Evolutionary conservation across 179 eudicot genomes (phyloP).

Genomic region (Nepenthes alata): DNA sequence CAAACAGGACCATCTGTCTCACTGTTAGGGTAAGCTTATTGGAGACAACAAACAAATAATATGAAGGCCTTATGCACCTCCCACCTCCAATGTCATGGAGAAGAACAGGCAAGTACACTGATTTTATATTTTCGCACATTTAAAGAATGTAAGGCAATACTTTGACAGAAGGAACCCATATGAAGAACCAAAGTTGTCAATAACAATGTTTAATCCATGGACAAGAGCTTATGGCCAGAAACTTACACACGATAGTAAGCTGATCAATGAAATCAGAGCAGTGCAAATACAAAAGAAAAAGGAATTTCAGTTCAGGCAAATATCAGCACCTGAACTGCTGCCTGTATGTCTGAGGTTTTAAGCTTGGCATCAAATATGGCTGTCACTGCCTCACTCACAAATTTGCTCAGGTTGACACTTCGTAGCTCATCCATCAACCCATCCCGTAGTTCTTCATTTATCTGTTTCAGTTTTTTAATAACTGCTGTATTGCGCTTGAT

Average conservation of each 20-base stretch:
- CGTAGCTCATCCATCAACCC: conserved; percentile 88
- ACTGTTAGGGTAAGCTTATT: too few relatives aligned
- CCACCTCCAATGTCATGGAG: too few relatives aligned
- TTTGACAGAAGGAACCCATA: too few relatives aligned
- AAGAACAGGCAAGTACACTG: too few relatives aligned
- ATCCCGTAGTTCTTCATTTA: conserved; percentile 91
- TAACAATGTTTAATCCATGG: too few relatives aligned
- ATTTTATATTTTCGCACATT: too few relatives aligned
- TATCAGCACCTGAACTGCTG: conserved; percentile 83
- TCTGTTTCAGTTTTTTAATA: conserved; percentile 91
- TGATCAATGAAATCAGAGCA: neutral
- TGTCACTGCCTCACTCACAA: conserved; percentile 95
- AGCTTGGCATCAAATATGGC: conserved; percentile 95
- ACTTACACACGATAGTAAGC: neutral
- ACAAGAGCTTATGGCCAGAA: too few relatives aligned
- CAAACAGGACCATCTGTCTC: too few relatives aligned
- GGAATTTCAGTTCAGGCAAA: neutral
- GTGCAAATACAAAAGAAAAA: neutral
- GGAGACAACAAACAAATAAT: too few relatives aligned
- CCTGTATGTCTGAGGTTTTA: conserved; percentile 79
- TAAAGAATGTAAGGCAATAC: too few relatives aligned
- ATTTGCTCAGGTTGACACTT: conserved; percentile 87
- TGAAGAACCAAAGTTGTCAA: too few relatives aligned
- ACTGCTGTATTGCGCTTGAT: conserved; percentile 98
- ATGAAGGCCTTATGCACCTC: too few relatives aligned